These are phyloP conservation scores for Pleomassaria siparia DNA, from an alignment of 2,329 filamentous ascomycete genomes.

Conservation along the genomic window DNA sequence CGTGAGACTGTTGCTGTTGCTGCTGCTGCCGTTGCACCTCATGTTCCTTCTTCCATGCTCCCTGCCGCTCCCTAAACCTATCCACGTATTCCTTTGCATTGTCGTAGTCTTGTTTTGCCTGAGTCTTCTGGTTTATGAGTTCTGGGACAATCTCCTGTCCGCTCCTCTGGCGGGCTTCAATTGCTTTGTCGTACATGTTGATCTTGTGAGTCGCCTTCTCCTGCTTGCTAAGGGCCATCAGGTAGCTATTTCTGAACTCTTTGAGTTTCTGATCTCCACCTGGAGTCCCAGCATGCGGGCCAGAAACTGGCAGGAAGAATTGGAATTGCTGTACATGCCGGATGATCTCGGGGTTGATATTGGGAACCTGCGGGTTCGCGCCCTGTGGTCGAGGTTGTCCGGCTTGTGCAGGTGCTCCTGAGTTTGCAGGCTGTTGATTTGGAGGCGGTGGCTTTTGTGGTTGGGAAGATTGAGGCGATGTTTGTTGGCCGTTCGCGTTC, in stretches of 20 bases:
- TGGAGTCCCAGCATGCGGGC: slow-evolving; percentile 33
- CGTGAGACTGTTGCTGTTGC: slow-evolving; percentile 27
- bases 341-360: slow-evolving; percentile 37
- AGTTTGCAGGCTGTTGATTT: not conserved
- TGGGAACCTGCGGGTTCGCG: slow-evolving; percentile 9
- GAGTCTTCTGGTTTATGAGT: slow-evolving; percentile 25
- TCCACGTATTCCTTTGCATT: slow-evolving; percentile 35
- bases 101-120: slow-evolving; percentile 33
- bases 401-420: slow-evolving; percentile 10
- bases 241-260: slow-evolving; percentile 38
- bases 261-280: slow-evolving; percentile 40
- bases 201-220: slow-evolving; percentile 29
- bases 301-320: slow-evolving; percentile 32
- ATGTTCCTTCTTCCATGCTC: slow-evolving; percentile 33
- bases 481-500: slow-evolving; percentile 25
- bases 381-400: slow-evolving; percentile 6
- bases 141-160: slow-evolving; percentile 40
- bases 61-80: slow-evolving; percentile 39
- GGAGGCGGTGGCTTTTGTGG: slow-evolving; percentile 3
- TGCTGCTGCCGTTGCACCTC: slow-evolving; percentile 37
- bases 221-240: slow-evolving; percentile 36
- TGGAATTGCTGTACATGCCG: slow-evolving; percentile 41
- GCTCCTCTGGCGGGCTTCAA: slow-evolving; percentile 33
- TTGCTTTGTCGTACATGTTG: slow-evolving; percentile 26
- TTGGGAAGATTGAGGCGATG: slow-evolving; percentile 22